Base-by-base conservation (phyloP, 495 filamentous ascomycete genomes). In the Aspergillus bridgeri region DNA sequence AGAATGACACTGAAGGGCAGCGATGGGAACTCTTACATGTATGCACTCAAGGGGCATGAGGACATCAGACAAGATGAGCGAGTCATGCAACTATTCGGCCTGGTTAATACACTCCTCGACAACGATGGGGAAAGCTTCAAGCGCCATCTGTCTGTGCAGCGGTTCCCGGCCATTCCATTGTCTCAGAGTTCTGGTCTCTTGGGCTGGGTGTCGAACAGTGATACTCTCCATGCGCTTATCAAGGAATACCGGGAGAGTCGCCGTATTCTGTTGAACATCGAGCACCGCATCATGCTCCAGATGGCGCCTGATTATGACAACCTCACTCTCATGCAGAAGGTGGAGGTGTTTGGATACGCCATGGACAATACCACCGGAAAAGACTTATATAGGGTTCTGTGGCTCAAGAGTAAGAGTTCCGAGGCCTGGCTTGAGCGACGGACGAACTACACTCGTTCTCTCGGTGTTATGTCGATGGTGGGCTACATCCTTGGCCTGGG, bases 381-480 rank as follows among this genome's bases (percentile, higher is more conserved):
- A 66, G 94, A 99, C 74, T 81, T 99, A 42, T 99, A 98, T 70
- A 90, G 94, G 19, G 94, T 99, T 4, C 77, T 99, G 33, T 99
- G 94, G 94, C 78, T 99, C 48, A 98, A 98, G 85, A 94, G 89
- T 71, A 97, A 96, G 80, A 93, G 88, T 64, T 98, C 94, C 0
- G 94, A 99, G 69, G 87, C 92, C 6, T 99, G 94, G 94, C 84
- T 99, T 48, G 93, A 97, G 67, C 83, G 94, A 48, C 89, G 94
- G 19, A 98, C 94, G 3, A 99, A 96, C 65, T 99, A 98, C 75
- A 98, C 95, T 42, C 88, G 94, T 54, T 98, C 94, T 15, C 82
- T 98, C 15, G 94, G 90, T 61, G 95, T 97, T 57, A 99, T 98
- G 94, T 96, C 92, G n/a, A 99, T 99, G 93, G 94, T 97, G 8